These are phyloP conservation scores for Magnolia kwangsiensis DNA, from an alignment of 164 flowering plant species.

Conservation along the genomic window DNA sequence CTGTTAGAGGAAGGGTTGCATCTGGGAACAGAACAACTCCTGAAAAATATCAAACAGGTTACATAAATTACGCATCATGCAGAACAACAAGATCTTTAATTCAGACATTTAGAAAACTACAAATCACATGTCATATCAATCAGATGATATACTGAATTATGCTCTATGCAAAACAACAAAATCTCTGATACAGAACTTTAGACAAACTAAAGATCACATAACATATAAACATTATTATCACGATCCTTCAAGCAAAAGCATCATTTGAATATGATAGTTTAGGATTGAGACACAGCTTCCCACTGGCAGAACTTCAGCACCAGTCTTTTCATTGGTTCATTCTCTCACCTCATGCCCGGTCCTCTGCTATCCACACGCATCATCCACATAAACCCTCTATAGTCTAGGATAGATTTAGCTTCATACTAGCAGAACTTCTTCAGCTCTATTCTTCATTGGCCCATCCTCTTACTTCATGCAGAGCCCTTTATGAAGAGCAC, in stretches of 20 bases:
- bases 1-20: conserved; percentile 85
- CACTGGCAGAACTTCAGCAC: not conserved
- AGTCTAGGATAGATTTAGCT: too few species aligned
- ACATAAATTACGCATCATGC: not conserved
- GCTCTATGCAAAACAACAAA: not conserved
- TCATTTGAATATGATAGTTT: too few species aligned
- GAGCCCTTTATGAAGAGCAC: too few species aligned
- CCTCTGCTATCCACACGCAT: not conserved
- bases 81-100: not conserved
- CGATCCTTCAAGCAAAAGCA: not conserved
- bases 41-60: conserved; percentile 21
- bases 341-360: not conserved
- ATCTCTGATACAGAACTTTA: not conserved
- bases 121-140: not conserved
- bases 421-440: too few species aligned
- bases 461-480: too few species aligned
- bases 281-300: not conserved
- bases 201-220: not conserved
- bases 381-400: too few species aligned
- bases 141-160: not conserved
- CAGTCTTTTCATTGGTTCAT: not conserved
- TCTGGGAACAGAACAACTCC: conserved; percentile 92
- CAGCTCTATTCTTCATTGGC: too few species aligned
- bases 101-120: not conserved
- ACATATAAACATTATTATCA: not conserved